A percentile compares a stretch with the other conserved stretches of the same genome.
phyloP scores from a whole-genome alignment of 140 eudicot genomes.

The Anethum foeniculum region DNA sequence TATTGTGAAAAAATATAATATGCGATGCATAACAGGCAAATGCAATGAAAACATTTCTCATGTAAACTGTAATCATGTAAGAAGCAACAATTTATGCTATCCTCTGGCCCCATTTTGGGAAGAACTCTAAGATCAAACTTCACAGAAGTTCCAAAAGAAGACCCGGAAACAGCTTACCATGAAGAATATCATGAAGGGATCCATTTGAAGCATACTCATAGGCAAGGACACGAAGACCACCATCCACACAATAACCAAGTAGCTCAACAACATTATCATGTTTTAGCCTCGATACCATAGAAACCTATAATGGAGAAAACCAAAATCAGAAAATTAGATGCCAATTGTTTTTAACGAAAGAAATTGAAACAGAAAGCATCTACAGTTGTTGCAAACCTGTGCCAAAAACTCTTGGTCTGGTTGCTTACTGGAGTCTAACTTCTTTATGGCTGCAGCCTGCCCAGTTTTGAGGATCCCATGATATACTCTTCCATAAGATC shows the following conservation, averaged over 20 bases:
- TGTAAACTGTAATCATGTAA: neutral
- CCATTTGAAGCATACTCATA: constrained; percentile 90
- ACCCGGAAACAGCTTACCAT: constrained; percentile 36
- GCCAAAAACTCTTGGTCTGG: constrained; percentile 83
- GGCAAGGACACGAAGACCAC: constrained; percentile 69
- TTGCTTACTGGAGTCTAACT: constrained; percentile 79
- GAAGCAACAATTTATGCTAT: neutral
- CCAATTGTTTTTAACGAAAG: neutral
- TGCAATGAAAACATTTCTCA: neutral
- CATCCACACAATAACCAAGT: constrained; percentile 74
- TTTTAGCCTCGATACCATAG: constrained; percentile 88
- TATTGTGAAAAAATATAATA: neutral
- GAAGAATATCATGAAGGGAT: constrained; percentile 86
- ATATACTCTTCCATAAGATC: constrained; percentile 87
- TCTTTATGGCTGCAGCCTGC: constrained; percentile 74
- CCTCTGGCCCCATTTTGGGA: neutral
- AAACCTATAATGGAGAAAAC: constrained; percentile 41
- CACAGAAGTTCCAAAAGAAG: neutral
- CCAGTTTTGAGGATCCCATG: constrained; percentile 71
- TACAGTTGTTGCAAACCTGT: constrained; percentile 41
- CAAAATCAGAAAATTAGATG: neutral
- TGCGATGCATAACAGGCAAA: neutral
- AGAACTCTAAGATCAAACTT: neutral
- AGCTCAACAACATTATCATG: constrained; percentile 70
- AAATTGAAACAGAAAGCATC: neutral